phyloP scores from a whole-genome alignment of 2,329 filamentous ascomycete species.

The Ophiostoma montium region DNA sequence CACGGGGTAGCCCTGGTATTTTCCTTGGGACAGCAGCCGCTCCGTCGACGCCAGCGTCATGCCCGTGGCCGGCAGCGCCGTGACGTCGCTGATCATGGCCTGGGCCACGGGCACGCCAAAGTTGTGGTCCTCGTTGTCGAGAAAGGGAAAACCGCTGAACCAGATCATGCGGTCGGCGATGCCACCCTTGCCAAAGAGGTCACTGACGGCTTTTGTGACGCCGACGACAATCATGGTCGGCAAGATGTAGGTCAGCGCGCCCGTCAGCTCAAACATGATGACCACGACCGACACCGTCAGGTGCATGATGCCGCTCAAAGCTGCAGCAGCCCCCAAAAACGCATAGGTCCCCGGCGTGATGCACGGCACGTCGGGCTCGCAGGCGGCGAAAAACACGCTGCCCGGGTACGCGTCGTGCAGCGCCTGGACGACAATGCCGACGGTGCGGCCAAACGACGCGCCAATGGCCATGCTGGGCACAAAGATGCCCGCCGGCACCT shows the following conservation, averaged over 20 bases:
- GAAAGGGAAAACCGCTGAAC: conserved; percentile 93
- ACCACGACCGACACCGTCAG: conserved; percentile 93
- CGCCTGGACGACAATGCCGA: conserved; percentile 89
- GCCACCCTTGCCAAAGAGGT: conserved; percentile 85
- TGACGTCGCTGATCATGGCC: conserved; percentile 69
- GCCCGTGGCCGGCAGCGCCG: conserved; percentile 59
- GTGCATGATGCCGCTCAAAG: conserved; percentile 94
- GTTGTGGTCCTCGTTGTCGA: conserved; percentile 95
- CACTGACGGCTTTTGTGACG: conserved; percentile 84
- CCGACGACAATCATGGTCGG: conserved; percentile 99
- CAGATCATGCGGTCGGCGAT: conserved; percentile 98
- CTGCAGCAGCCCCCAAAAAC: conserved; percentile 82
- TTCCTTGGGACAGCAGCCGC: conserved; percentile 58
- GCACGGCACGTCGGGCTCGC: conserved; percentile 81
- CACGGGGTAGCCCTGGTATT: conserved; percentile 86
- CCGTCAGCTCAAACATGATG: conserved; percentile 98
- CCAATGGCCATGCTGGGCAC: conserved; percentile 97
- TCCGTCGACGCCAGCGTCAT: conserved; percentile 67
- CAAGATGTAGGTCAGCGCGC: conserved; percentile 91
- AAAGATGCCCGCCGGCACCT: conserved; percentile 95
- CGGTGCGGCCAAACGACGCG: conserved; percentile 79
- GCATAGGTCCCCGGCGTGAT: conserved; percentile 97
- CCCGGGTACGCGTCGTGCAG: conserved; percentile 72
- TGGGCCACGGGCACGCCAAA: conserved; percentile 88
- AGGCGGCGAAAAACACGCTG: conserved; percentile 76